These are phyloP conservation scores for Backusella liffmaniae DNA, from an alignment of 192 early-diverging fungal genomes.

Conservation along the genomic window DNA sequence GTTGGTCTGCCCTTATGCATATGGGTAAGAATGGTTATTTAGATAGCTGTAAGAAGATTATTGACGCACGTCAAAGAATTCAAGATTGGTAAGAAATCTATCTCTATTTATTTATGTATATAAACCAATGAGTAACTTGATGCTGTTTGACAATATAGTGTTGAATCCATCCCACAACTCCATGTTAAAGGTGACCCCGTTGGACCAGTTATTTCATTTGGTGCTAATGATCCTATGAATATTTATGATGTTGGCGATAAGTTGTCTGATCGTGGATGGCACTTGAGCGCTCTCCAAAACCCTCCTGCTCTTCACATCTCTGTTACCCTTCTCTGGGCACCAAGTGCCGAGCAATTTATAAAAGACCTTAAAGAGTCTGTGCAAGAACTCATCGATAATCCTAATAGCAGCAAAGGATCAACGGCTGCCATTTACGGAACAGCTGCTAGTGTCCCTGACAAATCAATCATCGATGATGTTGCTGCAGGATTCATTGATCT, in stretches of 20 bases:
- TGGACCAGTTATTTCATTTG: constrained; percentile 70
- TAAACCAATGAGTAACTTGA: background rate
- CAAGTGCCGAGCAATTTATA: constrained; percentile 69
- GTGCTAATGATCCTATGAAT: constrained; percentile 65
- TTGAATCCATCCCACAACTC: constrained; percentile 59
- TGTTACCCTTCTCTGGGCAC: constrained; percentile 79
- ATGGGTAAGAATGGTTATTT: constrained; percentile 89
- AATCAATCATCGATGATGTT: constrained; percentile 85
- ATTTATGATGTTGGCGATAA: constrained; percentile 85
- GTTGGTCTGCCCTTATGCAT: constrained; percentile 91
- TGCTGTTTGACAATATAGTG: constrained; percentile 29
- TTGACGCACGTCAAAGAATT: constrained; percentile 69
- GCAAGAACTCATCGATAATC: constrained; percentile 62
- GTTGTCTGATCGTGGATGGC: constrained; percentile 81
- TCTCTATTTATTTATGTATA: background rate
- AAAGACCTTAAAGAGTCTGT: constrained; percentile 78
- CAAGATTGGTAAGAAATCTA: constrained; percentile 52
- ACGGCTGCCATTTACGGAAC: constrained; percentile 93
- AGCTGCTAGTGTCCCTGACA: constrained; percentile 84
- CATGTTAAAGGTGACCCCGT: constrained; percentile 83
- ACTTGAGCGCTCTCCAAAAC: constrained; percentile 84
- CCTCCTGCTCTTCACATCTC: constrained; percentile 90
- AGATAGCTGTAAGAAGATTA: constrained; percentile 75
- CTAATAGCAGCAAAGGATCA: constrained; percentile 64
- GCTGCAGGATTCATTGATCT: constrained; percentile 85